These are phyloP conservation scores for Leccinum angustisporum DNA, from an alignment of 1,284 basidiomycete species.

Conservation along the genomic window DNA sequence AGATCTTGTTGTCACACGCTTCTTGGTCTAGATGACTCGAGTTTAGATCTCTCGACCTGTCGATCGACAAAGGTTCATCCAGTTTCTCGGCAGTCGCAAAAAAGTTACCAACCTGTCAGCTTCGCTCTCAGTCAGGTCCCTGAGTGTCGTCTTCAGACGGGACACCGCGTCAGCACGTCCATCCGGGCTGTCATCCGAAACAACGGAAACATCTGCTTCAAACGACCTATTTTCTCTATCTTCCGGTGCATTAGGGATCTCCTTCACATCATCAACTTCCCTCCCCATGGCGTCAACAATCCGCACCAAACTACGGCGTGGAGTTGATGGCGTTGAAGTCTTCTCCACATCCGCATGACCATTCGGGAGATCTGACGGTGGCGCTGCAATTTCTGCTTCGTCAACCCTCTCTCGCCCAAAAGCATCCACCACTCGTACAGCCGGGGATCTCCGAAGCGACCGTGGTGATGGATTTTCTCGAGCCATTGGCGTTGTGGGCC, in stretches of 20 bases:
- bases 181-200: slow-evolving; percentile 35
- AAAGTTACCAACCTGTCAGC: slow-evolving; percentile 48
- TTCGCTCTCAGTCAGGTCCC: slow-evolving; percentile 53
- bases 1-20: slow-evolving; percentile 21
- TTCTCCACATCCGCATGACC: slow-evolving; percentile 18
- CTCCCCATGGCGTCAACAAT: slow-evolving; percentile 69
- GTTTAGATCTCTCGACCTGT: slow-evolving; percentile 43
- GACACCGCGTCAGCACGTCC: slow-evolving; percentile 52
- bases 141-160: slow-evolving; percentile 55
- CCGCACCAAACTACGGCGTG: slow-evolving; percentile 47
- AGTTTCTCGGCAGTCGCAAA: slow-evolving; percentile 3
- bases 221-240: slow-evolving; percentile 18
- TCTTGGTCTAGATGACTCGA: slow-evolving; percentile 46
- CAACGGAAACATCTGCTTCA: slow-evolving; percentile 30
- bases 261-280: slow-evolving; percentile 42
- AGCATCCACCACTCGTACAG: slow-evolving; percentile 59
- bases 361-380: slow-evolving; percentile 4
- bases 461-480: slow-evolving; percentile 33
- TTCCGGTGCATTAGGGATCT: slow-evolving; percentile 32
- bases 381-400: slow-evolving; percentile 4
- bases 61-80: slow-evolving; percentile 13
- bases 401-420: slow-evolving; percentile 46
- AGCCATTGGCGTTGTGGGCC: slow-evolving; percentile 21
- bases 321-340: slow-evolving; percentile 26
- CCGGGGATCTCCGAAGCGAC: slow-evolving; percentile 45